Conservation (phyloP, 306 rosid species). For the Corylus avellana region DNA sequence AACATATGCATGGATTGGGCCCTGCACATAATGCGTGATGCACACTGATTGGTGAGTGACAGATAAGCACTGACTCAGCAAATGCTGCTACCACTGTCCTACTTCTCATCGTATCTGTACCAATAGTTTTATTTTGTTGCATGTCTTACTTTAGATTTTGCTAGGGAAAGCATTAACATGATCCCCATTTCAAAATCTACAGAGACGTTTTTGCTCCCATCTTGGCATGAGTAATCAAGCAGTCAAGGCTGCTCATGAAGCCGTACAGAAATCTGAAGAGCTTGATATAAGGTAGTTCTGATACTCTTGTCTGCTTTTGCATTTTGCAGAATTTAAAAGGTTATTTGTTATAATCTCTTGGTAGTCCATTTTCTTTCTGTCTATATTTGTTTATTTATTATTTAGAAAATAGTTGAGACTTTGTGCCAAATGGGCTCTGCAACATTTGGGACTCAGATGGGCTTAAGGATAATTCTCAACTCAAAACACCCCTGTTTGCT, state of each 20-base stretch:
- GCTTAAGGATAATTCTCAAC: background rate
- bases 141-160: background rate
- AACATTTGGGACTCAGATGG: background rate
- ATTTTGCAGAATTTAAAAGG: conserved; percentile 1
- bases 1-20: background rate
- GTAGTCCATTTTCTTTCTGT: background rate
- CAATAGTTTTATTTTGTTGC: background rate
- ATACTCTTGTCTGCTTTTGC: conserved; percentile 10
- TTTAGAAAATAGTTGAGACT: background rate
- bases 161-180: conserved; percentile 13
- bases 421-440: background rate
- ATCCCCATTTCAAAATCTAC: conserved; percentile 18
- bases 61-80: background rate
- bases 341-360: conserved; percentile 5
- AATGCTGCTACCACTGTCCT: background rate
- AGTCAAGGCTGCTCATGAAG: conserved; percentile 97
- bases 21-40: background rate
- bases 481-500: background rate
- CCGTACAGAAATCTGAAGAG: conserved; percentile 87
- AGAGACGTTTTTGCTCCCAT: conserved; percentile 97
- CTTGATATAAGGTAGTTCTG: conserved; percentile 77
- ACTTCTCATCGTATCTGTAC: background rate
- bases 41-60: background rate
- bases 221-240: conserved; percentile 98
- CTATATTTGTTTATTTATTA: background rate